Base-by-base conservation (phyloP, 495 filamentous ascomycete genomes). In the Cercophora scortea region DNA sequence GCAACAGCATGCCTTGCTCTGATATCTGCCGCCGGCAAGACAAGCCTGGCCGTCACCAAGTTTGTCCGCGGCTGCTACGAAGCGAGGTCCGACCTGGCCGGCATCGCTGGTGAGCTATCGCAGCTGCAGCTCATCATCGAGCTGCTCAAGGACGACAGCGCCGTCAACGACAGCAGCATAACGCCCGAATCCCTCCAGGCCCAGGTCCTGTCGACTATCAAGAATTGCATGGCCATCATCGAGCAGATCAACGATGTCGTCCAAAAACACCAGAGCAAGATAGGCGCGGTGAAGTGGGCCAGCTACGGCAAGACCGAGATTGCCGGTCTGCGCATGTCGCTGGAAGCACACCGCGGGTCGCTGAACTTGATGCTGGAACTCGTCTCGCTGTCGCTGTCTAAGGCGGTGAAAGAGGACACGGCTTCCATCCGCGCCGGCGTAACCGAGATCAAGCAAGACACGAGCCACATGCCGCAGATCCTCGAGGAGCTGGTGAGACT, bases 361-460 rank as follows among this genome's bases (percentile, higher is more conserved):
- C 49, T 67, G 10, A 61, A 53, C n/a, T 52, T 64, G 18, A 55
- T 58, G 0, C 52, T 67, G 5, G 59, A 64, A 17, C 55, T 64
- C 12, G 52, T 61, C n/a, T 51, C 50, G 12, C 10, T 61, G 45
- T 62, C 55, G 6, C 38, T 57, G n/a, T 51, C 53, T 5, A 51
- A 42, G 11, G 9, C 42, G 8, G 43, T 51, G 9, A 49, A 43
- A 15, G 48, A 47, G 1, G 53, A 56, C 39, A 45, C 35, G 2
- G n/a, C 42, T 11, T 47, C 46, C 19, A 44, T 47, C 19, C 42
- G 46, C 15, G 33, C 17, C 33, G 45, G 35, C 10, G 47, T 52
- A 18, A 12, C 15, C 11, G 45, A 46, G 1, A 60, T 60, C 35
- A 60, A 59, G 32, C 49, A 54, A 32, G 58, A 63, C 38, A 61